Percentiles rank a stretch among this genome's conserved stretches.
Conservation (phyloP, 352 stramenopile genomes). For the Pythium grandisporangium region DNA sequence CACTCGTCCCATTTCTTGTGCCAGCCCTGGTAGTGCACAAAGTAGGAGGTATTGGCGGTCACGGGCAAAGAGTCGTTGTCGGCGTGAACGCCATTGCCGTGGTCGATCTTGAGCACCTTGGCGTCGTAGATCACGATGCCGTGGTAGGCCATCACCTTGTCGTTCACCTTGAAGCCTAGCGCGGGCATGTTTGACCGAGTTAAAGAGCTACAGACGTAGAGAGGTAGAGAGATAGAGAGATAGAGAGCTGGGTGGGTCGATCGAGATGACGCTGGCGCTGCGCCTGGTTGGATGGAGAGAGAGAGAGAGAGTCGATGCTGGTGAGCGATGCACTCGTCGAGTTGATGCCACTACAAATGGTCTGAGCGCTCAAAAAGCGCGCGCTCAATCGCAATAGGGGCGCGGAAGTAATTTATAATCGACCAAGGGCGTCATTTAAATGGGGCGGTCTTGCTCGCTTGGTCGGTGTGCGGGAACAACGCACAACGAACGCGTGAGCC, state of each 20-base stretch:
- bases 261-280: background rate
- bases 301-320: too few relatives aligned
- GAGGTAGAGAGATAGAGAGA: too few relatives aligned
- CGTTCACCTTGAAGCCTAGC: slow-evolving; percentile 52
- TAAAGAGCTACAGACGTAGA: too few relatives aligned
- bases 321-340: too few relatives aligned
- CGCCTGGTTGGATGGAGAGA: background rate
- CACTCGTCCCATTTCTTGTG: slow-evolving; percentile 91
- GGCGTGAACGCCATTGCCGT: slow-evolving; percentile 38
- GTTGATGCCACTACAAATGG: too few relatives aligned
- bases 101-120: slow-evolving; percentile 78
- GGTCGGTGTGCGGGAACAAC: background rate
- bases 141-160: slow-evolving; percentile 70
- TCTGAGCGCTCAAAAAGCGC: too few relatives aligned
- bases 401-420: background rate
- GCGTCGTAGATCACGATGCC: slow-evolving; percentile 82
- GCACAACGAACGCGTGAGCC: too few relatives aligned
- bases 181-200: background rate
- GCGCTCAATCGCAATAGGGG: too few relatives aligned
- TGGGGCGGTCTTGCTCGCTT: background rate
- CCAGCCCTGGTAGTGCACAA: slow-evolving; percentile 89
- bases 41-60: slow-evolving; percentile 50
- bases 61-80: slow-evolving; percentile 20
- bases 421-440: background rate
- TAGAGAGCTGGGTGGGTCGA: too few relatives aligned